These are phyloP conservation scores for Tulasnella sp. DNA, from an alignment of 768 basidiomycete species.

Conservation along the genomic window DNA sequence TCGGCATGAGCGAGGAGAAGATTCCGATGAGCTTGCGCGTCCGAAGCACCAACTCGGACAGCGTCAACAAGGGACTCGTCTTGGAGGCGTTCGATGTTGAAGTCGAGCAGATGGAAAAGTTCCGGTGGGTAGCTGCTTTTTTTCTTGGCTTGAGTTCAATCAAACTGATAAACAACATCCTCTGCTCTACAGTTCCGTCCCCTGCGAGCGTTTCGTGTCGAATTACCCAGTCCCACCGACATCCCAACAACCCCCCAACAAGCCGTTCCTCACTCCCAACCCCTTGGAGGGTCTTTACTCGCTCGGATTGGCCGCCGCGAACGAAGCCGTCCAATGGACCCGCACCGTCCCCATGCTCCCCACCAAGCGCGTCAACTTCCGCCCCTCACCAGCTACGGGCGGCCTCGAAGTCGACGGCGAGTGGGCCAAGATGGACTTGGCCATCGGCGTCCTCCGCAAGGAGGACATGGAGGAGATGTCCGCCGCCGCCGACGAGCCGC, in stretches of 20 bases:
- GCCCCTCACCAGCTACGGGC: constrained; percentile 45
- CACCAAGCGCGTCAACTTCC: constrained; percentile 35
- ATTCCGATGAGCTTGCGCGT: constrained; percentile 65
- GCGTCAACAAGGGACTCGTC: constrained; percentile 55
- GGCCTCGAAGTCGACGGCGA: constrained; percentile 57
- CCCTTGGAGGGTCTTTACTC: constrained; percentile 54
- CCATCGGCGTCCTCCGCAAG: constrained; percentile 53
- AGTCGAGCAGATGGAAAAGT: constrained; percentile 66
- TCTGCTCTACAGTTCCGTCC: constrained; percentile 32
- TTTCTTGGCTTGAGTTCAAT: not conserved
- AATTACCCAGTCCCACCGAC: constrained; percentile 61
- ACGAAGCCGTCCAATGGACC: constrained; percentile 27
- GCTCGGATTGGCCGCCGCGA: constrained; percentile 53
- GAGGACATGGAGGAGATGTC: constrained; percentile 29
- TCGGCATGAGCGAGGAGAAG: constrained; percentile 52
- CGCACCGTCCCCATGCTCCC: constrained; percentile 35
- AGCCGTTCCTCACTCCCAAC: constrained; percentile 61
- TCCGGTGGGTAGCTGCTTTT: constrained; percentile 61
- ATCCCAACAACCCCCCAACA: constrained; percentile 64
- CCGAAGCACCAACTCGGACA: constrained; percentile 55
- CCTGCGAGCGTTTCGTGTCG: constrained; percentile 50
- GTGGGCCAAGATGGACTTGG: constrained; percentile 65
- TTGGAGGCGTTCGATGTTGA: constrained; percentile 60
- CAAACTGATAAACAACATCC: not conserved
- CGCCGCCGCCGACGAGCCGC: constrained; percentile 1